Evolutionary conservation across 2,329 filamentous ascomycete genomes (phyloP).

Genomic region (Metarhizium album): DNA sequence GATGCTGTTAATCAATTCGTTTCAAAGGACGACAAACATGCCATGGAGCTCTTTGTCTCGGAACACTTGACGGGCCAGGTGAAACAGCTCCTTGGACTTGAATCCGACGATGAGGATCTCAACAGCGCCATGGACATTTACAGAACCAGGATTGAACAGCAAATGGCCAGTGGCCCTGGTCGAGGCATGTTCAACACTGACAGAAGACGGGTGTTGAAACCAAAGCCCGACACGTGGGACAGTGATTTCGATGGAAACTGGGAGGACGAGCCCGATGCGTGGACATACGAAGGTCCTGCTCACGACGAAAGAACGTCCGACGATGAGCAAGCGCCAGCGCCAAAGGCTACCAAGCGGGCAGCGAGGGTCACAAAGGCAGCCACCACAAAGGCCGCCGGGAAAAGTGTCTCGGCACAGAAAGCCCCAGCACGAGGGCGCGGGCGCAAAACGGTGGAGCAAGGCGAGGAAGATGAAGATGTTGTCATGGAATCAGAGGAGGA

Average conservation of each 20-base stretch:
- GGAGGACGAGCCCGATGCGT: conserved; percentile 64
- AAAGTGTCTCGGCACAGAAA: conserved; percentile 35
- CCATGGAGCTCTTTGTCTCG: conserved; percentile 71
- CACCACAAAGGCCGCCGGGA: conserved; percentile 21
- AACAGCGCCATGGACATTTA: conserved; percentile 64
- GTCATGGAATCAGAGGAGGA: conserved; percentile 44
- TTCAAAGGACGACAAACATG: conserved; percentile 88
- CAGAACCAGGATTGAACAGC: conserved; percentile 56
- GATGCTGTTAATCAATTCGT: conserved; percentile 91
- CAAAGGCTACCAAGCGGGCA: conserved; percentile 19
- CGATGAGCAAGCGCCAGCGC: conserved; percentile 21
- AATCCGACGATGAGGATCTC: conserved; percentile 55
- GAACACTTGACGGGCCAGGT: conserved; percentile 62
- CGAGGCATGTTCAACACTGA: conserved; percentile 25
- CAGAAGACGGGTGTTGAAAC: conserved; percentile 44
- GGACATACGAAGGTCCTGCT: conserved; percentile 22
- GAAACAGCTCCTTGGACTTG: conserved; percentile 55
- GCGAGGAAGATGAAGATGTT: conserved; percentile 34
- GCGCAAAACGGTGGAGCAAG: conserved; percentile 22
- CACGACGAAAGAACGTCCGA: conserved; percentile 19
- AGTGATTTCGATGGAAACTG: conserved; percentile 80
- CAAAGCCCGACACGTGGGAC: conserved; percentile 75
- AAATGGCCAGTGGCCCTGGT: conserved; percentile 52
- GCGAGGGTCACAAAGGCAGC: conserved; percentile 20
- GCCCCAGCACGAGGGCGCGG: conserved; percentile 30